A percentile compares a stretch with the other conserved stretches of the same genome.
These are phyloP conservation scores for Stagonosporopsis chrysanthemi DNA, from an alignment of 2,329 filamentous ascomycete species.

Conservation along the genomic window DNA sequence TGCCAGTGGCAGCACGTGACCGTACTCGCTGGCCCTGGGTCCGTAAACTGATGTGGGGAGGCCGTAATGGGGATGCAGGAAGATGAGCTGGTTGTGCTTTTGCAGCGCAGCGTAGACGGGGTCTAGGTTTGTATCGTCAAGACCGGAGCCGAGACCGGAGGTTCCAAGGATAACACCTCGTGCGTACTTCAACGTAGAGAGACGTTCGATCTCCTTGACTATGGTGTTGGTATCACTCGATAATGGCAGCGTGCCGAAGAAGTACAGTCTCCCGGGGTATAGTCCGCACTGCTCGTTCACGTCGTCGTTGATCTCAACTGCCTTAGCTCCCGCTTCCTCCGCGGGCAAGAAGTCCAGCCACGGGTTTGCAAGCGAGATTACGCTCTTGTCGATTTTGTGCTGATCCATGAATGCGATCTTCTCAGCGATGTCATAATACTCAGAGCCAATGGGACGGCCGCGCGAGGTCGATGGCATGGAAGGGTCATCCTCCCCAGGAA, in stretches of 20 bases:
- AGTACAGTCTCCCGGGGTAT: slow-evolving; percentile 74
- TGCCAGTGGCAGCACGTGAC: slow-evolving; percentile 85
- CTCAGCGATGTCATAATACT: slow-evolving; percentile 80
- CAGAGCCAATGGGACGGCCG: slow-evolving; percentile 81
- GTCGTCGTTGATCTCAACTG: slow-evolving; percentile 76
- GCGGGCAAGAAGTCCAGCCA: slow-evolving; percentile 86
- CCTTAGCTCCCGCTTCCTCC: slow-evolving; percentile 68
- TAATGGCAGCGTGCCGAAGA: slow-evolving; percentile 83
- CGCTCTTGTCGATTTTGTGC: slow-evolving; percentile 81
- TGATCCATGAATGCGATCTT: slow-evolving; percentile 89
- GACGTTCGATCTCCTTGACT: slow-evolving; percentile 68
- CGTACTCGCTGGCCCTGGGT: slow-evolving; percentile 74
- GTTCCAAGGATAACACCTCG: slow-evolving; percentile 91
- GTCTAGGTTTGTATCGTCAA: slow-evolving; percentile 79
- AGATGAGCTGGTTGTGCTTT: slow-evolving; percentile 70
- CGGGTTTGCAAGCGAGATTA: slow-evolving; percentile 89
- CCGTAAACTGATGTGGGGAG: slow-evolving; percentile 83
- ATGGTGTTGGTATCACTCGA: slow-evolving; percentile 69
- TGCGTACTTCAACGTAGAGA: slow-evolving; percentile 70
- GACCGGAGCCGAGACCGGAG: slow-evolving; percentile 76
- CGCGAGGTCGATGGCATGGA: slow-evolving; percentile 63
- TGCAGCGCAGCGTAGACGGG: slow-evolving; percentile 76
- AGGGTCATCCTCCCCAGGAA: slow-evolving; percentile 64
- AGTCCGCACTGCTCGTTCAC: slow-evolving; percentile 74
- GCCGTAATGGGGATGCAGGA: slow-evolving; percentile 92